Evolutionary conservation across 2,329 filamentous ascomycete species (phyloP), one percentile per base, ranked within the genome.

Genomic region (Aspergillus udagawae): DNA sequence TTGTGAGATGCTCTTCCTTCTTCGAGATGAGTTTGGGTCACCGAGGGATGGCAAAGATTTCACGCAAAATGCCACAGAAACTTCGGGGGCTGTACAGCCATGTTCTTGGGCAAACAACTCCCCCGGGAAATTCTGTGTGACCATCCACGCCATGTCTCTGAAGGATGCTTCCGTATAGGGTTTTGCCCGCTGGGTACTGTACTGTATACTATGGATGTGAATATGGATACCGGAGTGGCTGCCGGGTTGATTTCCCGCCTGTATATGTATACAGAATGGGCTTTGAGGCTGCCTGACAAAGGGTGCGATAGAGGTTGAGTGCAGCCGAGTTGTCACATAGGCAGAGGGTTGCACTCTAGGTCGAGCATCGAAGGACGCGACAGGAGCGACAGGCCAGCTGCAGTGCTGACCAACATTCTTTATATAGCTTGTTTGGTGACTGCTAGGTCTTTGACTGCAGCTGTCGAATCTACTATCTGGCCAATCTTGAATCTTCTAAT

Each of bases 41-140:
- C 41, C 21, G 8, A 69, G 59, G 59, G 17, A 68, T 67, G 1
- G 49, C 57, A 14, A 67, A 20, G 29, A 70, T 58, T 3, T 64
- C 1, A 63, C 63, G 27, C 50, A 54, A 12, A 71, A 38, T 2
- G 63, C 66, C 28, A 59, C 52, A 8, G 63, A 51, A 17, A 70
- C 61, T 12, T 68, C 59, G 2, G 48, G 32, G 1, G 55, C 14
- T 6, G 32, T 55, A 45, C 69, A 72, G 7, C 50, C 42, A 38
- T 71, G 60, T 7, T 55, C 47, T 14, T 53, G 6, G 3, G 70
- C 68, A 53, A 72, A 70, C 1, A 47, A 35, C 3, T 57, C 29
- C 28, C 66, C 60, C 1, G 69, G 69, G 41, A 73, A 73, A 14
- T 28, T 48, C 3, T 52, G 17, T 2, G 49, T 48, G 21, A 71